These are phyloP conservation scores for Martiniozyma abietophila DNA, from an alignment of 805 yeast species.

Conservation along the genomic window DNA sequence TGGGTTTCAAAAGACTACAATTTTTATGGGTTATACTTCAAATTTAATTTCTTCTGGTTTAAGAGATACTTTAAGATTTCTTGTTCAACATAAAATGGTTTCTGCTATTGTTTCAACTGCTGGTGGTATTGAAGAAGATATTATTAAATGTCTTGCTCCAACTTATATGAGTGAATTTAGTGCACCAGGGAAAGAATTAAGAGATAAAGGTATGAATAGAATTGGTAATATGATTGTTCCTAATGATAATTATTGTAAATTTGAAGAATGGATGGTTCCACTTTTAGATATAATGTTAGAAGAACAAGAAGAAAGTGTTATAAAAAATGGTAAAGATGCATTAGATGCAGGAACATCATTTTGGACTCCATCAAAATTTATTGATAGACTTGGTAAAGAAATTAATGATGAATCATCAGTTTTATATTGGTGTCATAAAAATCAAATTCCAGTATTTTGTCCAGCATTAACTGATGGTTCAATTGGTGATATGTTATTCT, in stretches of 20 bases:
- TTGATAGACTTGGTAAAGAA: slow-evolving; percentile 90
- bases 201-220: slow-evolving; percentile 96
- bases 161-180: slow-evolving; percentile 90
- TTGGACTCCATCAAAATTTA: slow-evolving; percentile 92
- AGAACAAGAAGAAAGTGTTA: slow-evolving; percentile 71
- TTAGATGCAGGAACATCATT: slow-evolving; percentile 61
- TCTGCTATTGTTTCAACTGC: slow-evolving; percentile 95
- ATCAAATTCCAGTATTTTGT: slow-evolving; percentile 91
- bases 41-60: slow-evolving; percentile 91
- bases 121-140: slow-evolving; percentile 97
- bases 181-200: slow-evolving; percentile 66
- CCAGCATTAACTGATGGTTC: slow-evolving; percentile 98
- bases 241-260: slow-evolving; percentile 93
- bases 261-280: slow-evolving; percentile 99
- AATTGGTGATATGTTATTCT: slow-evolving; percentile 96
- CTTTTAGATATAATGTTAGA: slow-evolving; percentile 76
- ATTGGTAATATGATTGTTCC: slow-evolving; percentile 96
- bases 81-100: slow-evolving; percentile 91
- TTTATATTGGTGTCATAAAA: slow-evolving; percentile 96
- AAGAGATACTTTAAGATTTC: slow-evolving; percentile 78
- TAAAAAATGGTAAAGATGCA: slow-evolving; percentile 41
- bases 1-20: slow-evolving; percentile 78
- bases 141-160: slow-evolving; percentile 93
- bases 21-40: slow-evolving; percentile 94
- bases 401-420: slow-evolving; percentile 91